These are phyloP conservation scores for Craterostigma plantagineum DNA, from an alignment of 257 asterid species.

Conservation along the genomic window DNA sequence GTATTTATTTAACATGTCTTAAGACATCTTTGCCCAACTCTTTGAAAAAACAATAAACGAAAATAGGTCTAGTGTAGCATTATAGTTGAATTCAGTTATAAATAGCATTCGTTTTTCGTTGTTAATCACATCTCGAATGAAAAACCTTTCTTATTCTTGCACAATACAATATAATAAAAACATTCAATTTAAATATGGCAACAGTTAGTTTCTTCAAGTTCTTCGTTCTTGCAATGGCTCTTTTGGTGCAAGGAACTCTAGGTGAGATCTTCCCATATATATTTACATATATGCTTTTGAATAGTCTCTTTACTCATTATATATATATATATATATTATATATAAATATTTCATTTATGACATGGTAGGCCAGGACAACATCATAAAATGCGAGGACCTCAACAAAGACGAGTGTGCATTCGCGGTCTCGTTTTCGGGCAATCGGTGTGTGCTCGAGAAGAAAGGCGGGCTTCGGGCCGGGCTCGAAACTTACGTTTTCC, in stretches of 20 bases:
- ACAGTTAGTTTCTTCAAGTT: no score
- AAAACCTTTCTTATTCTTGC: no score
- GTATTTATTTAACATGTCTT: no score
- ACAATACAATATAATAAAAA: no score
- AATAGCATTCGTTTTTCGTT: no score
- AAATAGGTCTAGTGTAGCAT: no score
- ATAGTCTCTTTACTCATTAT: background rate
- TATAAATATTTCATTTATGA: background rate
- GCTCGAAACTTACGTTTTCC: constrained; percentile 25
- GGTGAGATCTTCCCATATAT: background rate
- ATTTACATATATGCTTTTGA: background rate
- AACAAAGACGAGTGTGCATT: constrained; percentile 20
- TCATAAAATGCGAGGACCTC: background rate
- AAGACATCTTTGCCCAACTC: no score
- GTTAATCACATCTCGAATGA: no score
- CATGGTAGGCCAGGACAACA: background rate
- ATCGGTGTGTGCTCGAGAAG: constrained; percentile 43
- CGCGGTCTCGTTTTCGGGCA: constrained; percentile 29
- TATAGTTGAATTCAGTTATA: no score
- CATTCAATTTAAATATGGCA: no score
- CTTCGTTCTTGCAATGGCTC: background rate
- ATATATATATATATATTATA: background rate
- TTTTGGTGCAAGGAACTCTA: background rate
- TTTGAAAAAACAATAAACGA: no score
- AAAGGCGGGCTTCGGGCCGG: constrained; percentile 15